phyloP scores from a whole-genome alignment of 768 basidiomycete genomes.

The Serendipita sp. region DNA sequence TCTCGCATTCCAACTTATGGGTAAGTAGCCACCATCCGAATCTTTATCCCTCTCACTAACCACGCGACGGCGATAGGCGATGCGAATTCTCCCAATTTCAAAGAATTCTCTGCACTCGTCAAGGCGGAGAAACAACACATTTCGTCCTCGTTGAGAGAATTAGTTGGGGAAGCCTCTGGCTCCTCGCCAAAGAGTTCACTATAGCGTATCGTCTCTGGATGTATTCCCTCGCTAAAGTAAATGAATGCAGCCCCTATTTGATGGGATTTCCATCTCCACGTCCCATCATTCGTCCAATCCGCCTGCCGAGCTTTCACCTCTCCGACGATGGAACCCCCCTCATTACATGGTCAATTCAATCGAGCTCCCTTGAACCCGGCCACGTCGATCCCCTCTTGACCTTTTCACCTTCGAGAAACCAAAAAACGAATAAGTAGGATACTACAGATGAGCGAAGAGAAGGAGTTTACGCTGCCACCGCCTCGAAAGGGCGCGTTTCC shows the following conservation, averaged over 20 bases:
- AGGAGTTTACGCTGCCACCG: not conserved
- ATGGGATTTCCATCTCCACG: too few relatives aligned
- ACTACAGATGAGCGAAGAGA: not conserved
- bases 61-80: constrained; percentile 28
- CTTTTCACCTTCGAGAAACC: too few relatives aligned
- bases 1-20: constrained; percentile 58
- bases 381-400: too few relatives aligned
- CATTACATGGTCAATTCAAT: too few relatives aligned
- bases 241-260: too few relatives aligned
- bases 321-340: too few relatives aligned
- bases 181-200: not conserved
- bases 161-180: not conserved
- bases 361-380: too few relatives aligned
- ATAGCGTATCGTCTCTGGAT: not conserved
- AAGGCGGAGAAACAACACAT: constrained; percentile 60
- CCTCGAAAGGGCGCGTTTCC: not conserved
- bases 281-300: too few relatives aligned
- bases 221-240: too few relatives aligned
- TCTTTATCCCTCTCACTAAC: constrained; percentile 5
- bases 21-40: constrained; percentile 21
- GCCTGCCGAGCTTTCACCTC: too few relatives aligned
- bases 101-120: constrained; percentile 48
- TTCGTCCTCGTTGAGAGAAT: not conserved
- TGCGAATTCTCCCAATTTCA: constrained; percentile 48
- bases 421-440: not conserved